Percentiles rank a stretch among this genome's conserved stretches.
Evolutionary conservation across 345 rosid genomes (phyloP).

Genomic region (Camelina sativa): DNA sequence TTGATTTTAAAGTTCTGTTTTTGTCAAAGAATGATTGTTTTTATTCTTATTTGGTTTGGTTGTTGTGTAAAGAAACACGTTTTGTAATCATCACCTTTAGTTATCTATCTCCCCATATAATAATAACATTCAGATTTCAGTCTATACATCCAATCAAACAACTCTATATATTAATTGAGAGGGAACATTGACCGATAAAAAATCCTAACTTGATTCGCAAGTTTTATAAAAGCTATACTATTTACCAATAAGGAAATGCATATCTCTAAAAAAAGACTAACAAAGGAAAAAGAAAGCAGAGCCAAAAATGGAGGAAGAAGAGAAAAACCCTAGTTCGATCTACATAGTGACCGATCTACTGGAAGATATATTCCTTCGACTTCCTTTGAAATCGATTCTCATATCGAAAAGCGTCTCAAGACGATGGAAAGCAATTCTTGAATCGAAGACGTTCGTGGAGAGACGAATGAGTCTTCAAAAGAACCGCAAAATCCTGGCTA

Average conservation of each 20-base stretch:
- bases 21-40: conserved; percentile 13
- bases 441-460: not conserved
- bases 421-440: not conserved
- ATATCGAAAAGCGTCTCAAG: not conserved
- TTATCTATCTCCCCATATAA: not conserved
- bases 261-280: not conserved
- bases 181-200: not conserved
- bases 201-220: not conserved
- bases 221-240: not conserved
- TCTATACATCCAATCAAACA: not conserved
- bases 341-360: not conserved
- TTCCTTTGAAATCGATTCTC: not conserved
- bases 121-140: not conserved
- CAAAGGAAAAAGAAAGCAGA: not conserved
- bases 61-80: conserved; percentile 31
- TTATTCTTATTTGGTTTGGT: conserved; percentile 30
- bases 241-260: not conserved
- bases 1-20: conserved; percentile 25
- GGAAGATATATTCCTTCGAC: not conserved
- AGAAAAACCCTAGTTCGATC: not conserved
- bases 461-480: not conserved
- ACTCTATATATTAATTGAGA: not conserved
- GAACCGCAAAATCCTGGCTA: not conserved
- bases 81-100: conserved; percentile 9
- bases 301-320: not conserved